Evolutionary conservation across 2,329 filamentous ascomycete species (phyloP).

Genomic region (Teratosphaeria destructans): DNA sequence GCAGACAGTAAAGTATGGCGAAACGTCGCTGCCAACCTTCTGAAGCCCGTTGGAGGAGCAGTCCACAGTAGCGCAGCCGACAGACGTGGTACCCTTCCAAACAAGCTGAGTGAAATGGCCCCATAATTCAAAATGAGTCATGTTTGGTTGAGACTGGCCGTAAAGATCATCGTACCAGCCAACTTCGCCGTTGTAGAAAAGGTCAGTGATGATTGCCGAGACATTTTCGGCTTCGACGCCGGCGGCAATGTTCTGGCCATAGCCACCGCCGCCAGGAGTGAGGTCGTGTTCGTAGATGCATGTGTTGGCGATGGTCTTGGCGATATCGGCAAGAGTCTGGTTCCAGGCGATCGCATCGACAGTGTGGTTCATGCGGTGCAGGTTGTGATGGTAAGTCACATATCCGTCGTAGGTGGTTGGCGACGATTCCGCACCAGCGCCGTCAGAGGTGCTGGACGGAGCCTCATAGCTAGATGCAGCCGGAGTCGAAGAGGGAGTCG

Average conservation of each 20-base stretch:
- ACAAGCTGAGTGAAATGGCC: slow-evolving; percentile 71
- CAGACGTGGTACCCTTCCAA: slow-evolving; percentile 51
- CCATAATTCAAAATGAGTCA: slow-evolving; percentile 53
- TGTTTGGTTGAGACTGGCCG: slow-evolving; percentile 49
- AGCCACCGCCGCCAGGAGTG: slow-evolving; percentile 49
- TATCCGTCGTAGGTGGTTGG: slow-evolving; percentile 25
- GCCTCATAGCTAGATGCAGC: slow-evolving; percentile 4
- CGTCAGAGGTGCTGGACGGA: slow-evolving; percentile 1
- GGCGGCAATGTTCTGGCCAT: slow-evolving; percentile 88
- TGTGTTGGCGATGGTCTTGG: slow-evolving; percentile 49
- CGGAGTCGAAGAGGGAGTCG: slow-evolving; percentile 3
- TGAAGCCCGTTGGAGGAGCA: slow-evolving; percentile 44
- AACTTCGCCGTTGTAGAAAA: slow-evolving; percentile 84
- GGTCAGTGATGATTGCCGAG: slow-evolving; percentile 60
- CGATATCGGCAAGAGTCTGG: slow-evolving; percentile 51
- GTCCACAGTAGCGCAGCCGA: slow-evolving; percentile 53
- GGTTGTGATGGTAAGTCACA: slow-evolving; percentile 67
- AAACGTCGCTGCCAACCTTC: slow-evolving; percentile 28
- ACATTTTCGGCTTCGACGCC: slow-evolving; percentile 48
- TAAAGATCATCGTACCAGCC: slow-evolving; percentile 46
- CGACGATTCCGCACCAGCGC: slow-evolving; percentile 5
- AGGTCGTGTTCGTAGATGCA: slow-evolving; percentile 69
- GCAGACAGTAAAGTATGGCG: slow-evolving; percentile 72
- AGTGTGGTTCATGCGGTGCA: slow-evolving; percentile 75
- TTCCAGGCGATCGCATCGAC: slow-evolving; percentile 56